Evolutionary conservation across 2,329 filamentous ascomycete species (phyloP), one percentile per base, ranked within the genome.

Genomic region (Akanthomyces uredinophilus): DNA sequence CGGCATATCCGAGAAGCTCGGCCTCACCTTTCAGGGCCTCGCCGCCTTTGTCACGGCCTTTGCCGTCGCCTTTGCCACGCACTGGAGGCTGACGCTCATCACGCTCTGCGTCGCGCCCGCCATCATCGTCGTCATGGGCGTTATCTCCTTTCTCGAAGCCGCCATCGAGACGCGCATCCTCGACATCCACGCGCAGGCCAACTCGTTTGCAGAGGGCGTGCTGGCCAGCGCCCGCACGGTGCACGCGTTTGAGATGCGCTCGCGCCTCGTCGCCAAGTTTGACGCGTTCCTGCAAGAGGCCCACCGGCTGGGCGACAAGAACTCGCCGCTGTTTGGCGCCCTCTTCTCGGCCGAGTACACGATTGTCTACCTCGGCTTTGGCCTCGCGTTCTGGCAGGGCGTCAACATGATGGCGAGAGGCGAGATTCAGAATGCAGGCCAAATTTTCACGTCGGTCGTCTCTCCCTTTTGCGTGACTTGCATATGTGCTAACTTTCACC

Each of bases 41-140:
- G 68, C 77, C 0, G 72, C 76, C 20, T 73, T 78, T 66, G 60
- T 75, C 11, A 68, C 77, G 32, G 71, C 75, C 4, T 75, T 77
- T 62, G 68, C 75, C 63, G 72, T 76, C 51, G 74, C 77, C 35
- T 74, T 79, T 64, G 58, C 71, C 16, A 73, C 72, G 5, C 74
- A 78, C 50, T 80, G 77, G 75, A 77, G 79, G 68, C 71, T 79
- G 11, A 79, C 78, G 0, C 68, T 80, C 3, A 78, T 80, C 52
- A 49, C 53, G 5, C 53, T 64, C 63, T 73, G 71, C 46, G 68
- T 74, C 27, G 72, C 71, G 2, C 72, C 71, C 2, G 63, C 70
- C 10, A 70, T 69, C 16, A 63, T 71, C 6, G 59, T 72, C 24
- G 68, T 75, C 52, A 75, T 75, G 68, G 69, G 66, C 10, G 65